phyloP scores from a whole-genome alignment of 495 filamentous ascomycete species.

The Penicillium cosmopolitanum region DNA sequence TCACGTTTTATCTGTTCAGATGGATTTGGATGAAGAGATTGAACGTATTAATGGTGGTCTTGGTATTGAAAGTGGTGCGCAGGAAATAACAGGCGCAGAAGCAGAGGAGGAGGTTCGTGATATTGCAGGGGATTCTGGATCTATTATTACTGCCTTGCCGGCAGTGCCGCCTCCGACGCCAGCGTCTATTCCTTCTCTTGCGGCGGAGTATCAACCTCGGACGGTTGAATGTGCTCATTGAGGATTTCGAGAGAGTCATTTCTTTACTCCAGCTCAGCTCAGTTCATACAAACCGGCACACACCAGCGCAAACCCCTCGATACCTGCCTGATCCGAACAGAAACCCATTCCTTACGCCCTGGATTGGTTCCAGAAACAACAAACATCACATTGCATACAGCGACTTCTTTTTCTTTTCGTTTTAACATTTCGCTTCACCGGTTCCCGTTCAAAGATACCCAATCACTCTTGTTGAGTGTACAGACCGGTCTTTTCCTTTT shows the following conservation, averaged over 20 bases:
- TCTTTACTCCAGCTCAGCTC: too few relatives aligned
- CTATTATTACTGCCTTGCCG: constrained; percentile 46
- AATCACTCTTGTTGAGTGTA: background rate
- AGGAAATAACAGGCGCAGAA: too few relatives aligned
- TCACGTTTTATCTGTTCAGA: constrained; percentile 40
- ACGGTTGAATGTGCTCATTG: constrained; percentile 15
- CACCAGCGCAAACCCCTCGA: too few relatives aligned
- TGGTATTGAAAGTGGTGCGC: background rate
- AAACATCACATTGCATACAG: background rate
- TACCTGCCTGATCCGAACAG: too few relatives aligned
- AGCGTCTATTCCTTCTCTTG: constrained; percentile 14
- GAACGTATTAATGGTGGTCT: constrained; percentile 4
- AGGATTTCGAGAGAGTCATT: too few relatives aligned
- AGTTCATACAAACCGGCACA: too few relatives aligned
- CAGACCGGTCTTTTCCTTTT: background rate
- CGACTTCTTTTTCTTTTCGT: background rate
- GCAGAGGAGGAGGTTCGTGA: background rate
- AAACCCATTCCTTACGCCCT: too few relatives aligned
- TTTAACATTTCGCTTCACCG: background rate
- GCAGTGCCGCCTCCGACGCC: constrained; percentile 26
- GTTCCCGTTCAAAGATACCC: background rate
- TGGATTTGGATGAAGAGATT: constrained; percentile 32
- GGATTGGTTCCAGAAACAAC: too few relatives aligned
- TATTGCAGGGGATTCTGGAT: constrained; percentile 25
- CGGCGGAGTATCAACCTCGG: constrained; percentile 16